Evolutionary conservation across 495 filamentous ascomycete species (phyloP).

Genomic region (Hyaloscypha hepaticicola): DNA sequence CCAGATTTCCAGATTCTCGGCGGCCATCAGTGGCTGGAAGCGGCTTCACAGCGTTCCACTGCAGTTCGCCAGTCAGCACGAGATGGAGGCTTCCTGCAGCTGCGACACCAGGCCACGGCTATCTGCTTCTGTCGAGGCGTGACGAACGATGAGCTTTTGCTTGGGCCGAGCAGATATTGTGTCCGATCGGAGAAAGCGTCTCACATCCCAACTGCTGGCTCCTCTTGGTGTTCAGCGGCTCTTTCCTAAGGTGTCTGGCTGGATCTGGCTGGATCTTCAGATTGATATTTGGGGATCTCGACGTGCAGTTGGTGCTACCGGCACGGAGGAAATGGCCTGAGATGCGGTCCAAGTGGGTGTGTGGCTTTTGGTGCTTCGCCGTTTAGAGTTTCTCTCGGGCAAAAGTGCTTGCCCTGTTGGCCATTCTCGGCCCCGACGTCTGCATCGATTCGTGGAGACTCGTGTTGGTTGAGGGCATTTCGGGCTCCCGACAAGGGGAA

Average conservation of each 20-base stretch:
- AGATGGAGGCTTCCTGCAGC: background rate
- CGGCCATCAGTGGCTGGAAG: background rate
- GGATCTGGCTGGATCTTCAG: background rate
- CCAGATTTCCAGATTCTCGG: constrained; percentile 2
- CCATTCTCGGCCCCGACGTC: background rate
- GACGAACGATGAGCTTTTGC: background rate
- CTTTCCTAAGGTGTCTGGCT: background rate
- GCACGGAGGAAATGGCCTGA: background rate
- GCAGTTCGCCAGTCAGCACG: constrained; percentile 9
- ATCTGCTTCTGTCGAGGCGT: constrained; percentile 14
- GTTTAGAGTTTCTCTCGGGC: background rate
- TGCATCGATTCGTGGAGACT: background rate
- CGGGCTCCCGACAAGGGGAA: constrained; percentile 10
- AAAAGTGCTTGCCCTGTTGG: background rate
- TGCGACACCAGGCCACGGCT: constrained; percentile 8
- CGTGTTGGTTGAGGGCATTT: constrained; percentile 3
- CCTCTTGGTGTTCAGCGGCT: constrained; percentile 1
- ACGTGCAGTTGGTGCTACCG: background rate
- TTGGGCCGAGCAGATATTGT: background rate
- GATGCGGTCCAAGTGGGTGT: background rate
- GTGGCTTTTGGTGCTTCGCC: background rate
- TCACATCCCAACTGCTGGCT: background rate
- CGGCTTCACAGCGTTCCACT: constrained; percentile 5
- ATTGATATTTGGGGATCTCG: background rate
- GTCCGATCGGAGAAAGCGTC: background rate